These are phyloP conservation scores for Blakeslea trispora DNA, from an alignment of 371 early-diverging fungal genomes.

Conservation along the genomic window DNA sequence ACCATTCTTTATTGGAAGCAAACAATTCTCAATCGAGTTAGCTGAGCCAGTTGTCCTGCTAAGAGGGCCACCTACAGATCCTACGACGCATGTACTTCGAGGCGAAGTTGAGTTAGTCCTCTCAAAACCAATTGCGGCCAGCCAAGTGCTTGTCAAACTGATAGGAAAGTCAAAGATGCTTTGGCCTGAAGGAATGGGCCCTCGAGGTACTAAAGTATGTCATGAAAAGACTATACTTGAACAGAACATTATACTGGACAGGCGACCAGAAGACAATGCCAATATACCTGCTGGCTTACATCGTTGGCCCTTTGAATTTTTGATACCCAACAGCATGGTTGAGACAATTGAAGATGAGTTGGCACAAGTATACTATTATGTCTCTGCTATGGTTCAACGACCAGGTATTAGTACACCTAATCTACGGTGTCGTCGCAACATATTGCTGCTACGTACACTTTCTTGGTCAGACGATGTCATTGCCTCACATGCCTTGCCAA, in stretches of 20 bases:
- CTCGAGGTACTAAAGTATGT: conserved; percentile 23
- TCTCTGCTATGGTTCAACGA: conserved; percentile 39
- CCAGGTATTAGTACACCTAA: conserved; percentile 28
- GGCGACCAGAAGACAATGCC: conserved; percentile 16
- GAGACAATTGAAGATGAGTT: conserved; percentile 53
- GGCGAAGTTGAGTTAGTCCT: conserved; percentile 33
- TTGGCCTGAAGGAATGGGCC: conserved; percentile 38
- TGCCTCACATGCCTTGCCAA: conserved; percentile 35
- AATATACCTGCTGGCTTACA: conserved; percentile 34
- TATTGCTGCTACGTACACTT: conserved; percentile 42
- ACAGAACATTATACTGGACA: conserved; percentile 27
- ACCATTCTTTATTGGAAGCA: conserved; percentile 27
- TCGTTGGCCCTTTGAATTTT: conserved; percentile 50
- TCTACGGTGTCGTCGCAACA: conserved; percentile 31
- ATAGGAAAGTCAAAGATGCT: conserved; percentile 36
- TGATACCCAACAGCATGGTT: conserved; percentile 39
- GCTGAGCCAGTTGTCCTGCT: conserved; percentile 37
- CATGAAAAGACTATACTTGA: conserved; percentile 31
- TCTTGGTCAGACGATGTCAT: conserved; percentile 36
- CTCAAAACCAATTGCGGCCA: conserved; percentile 24
- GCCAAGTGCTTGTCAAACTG: conserved; percentile 24
- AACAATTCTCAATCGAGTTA: conserved; percentile 36
- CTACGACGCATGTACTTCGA: conserved; percentile 31
- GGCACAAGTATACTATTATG: conserved; percentile 42
- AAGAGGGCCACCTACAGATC: conserved; percentile 35